Percentiles rank a stretch among this genome's conserved stretches.
These are phyloP conservation scores for Pseudodiploospora longispora DNA, from an alignment of 2,329 filamentous ascomycete genomes.

Conservation along the genomic window DNA sequence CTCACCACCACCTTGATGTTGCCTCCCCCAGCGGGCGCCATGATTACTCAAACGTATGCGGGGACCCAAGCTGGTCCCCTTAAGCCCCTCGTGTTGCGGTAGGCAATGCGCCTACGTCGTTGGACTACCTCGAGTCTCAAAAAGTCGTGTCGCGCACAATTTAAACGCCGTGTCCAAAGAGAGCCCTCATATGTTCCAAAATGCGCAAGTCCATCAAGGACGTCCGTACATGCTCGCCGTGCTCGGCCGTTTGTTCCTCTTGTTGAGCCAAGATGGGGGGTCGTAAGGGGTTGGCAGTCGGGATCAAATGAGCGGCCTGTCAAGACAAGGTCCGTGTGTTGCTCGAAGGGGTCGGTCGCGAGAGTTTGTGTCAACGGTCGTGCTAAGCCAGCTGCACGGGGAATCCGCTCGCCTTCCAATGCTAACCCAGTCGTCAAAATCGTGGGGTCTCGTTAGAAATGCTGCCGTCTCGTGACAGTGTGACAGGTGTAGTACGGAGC, in stretches of 20 bases:
- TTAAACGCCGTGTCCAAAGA: neutral
- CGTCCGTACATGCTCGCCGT: constrained; percentile 10
- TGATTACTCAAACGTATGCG: constrained; percentile 21
- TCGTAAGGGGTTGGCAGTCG: too few species aligned
- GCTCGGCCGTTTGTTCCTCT: too few species aligned
- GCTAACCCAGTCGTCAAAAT: neutral
- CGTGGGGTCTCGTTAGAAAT: neutral
- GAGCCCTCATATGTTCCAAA: constrained; percentile 4
- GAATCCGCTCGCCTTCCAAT: neutral
- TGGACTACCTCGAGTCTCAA: neutral
- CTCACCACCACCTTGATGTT: constrained; percentile 99
- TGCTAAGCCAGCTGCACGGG: too few species aligned
- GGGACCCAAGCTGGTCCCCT: constrained; percentile 31
- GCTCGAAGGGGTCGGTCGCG: too few species aligned
- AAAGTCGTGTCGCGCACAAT: neutral
- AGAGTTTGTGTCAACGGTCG: too few species aligned
- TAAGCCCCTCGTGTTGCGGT: constrained; percentile 13
- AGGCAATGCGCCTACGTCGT: constrained; percentile 19
- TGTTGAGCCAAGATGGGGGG: too few species aligned
- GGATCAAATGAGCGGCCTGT: too few species aligned
- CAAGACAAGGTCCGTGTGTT: too few species aligned
- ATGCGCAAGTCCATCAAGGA: constrained; percentile 7
- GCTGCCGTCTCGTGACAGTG: neutral
- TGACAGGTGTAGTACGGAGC: neutral
- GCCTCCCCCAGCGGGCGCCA: constrained; percentile 61